A percentile compares a stretch with the other conserved stretches of the same genome.
phyloP scores from a whole-genome alignment of 768 basidiomycete species.

The Kwoniella botswanensis region DNA sequence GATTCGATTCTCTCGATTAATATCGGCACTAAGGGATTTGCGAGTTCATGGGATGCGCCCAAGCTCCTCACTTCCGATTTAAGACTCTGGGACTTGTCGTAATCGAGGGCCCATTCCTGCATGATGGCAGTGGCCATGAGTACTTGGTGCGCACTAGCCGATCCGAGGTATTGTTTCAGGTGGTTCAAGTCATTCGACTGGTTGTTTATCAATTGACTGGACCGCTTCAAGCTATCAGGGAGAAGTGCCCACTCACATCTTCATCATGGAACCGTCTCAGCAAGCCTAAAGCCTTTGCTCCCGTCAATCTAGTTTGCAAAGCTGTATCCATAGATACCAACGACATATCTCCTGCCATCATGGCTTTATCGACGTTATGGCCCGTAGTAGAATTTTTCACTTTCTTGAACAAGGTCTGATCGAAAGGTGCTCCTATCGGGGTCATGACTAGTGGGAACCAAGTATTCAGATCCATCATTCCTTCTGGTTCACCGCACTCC shows the following conservation, averaged over 20 bases:
- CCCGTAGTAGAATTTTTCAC: slow-evolving; percentile 58
- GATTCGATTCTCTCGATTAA: slow-evolving; percentile 76
- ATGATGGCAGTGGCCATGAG: slow-evolving; percentile 81
- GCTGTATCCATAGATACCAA: slow-evolving; percentile 77
- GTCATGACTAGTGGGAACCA: slow-evolving; percentile 92
- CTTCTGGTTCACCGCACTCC: slow-evolving; percentile 44
- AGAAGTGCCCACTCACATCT: slow-evolving; percentile 11
- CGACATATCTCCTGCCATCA: slow-evolving; percentile 86
- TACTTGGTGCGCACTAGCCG: slow-evolving; percentile 89
- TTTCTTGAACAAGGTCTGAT: slow-evolving; percentile 71
- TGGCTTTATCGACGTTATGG: slow-evolving; percentile 95
- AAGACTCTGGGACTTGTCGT: slow-evolving; percentile 32
- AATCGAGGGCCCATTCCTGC: slow-evolving; percentile 83
- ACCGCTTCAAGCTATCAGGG: not conserved
- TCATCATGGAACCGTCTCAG: slow-evolving; percentile 57
- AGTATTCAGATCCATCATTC: slow-evolving; percentile 56
- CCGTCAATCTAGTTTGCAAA: slow-evolving; percentile 76
- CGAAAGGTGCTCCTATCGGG: slow-evolving; percentile 79
- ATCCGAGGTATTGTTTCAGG: slow-evolving; percentile 77
- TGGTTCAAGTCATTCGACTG: slow-evolving; percentile 69
- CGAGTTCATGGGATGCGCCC: slow-evolving; percentile 42
- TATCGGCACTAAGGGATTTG: slow-evolving; percentile 70
- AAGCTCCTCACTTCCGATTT: slow-evolving; percentile 63
- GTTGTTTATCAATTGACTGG: not conserved
- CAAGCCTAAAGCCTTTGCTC: slow-evolving; percentile 73